Base-by-base conservation (phyloP, 2,329 filamentous ascomycete genomes). In the Cladosporium velox region DNA sequence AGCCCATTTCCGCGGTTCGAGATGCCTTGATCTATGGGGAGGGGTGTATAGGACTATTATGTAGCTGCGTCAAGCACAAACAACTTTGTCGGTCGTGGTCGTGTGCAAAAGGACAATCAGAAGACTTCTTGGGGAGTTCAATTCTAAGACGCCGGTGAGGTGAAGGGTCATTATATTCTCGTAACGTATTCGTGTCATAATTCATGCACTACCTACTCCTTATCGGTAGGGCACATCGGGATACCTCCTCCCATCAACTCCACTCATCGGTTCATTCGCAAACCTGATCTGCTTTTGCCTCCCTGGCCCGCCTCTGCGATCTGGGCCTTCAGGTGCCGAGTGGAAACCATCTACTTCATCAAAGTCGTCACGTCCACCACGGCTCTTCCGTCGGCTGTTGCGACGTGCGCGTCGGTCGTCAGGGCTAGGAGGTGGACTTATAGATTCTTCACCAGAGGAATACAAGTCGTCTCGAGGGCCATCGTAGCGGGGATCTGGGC, bases 231-330 rank as follows among this genome's bases (percentile, higher is more conserved):
- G 65, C 61, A 52, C 65, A 34, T 64, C 65, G 63, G 66, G 64
- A 66, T 72, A 72, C 57, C 67, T 67, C 65, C 70, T 68, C 65
- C 70, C 70, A 66, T 70, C 67, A 21, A 72, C 67, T 3, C 67
- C 70, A 28, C 51, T 66, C 38, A 58, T 52, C 24, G 65, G 38
- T 52, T 65, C 66, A 51, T 57, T 64, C 47, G 67, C 70, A 44
- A 73, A 74, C 32, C 71, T 35, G 28, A 71, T 70, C 69, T 69
- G 61, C 60, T 71, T 72, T 21, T 61, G 65, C 61, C 67, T 59
- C 1, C 67, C 68, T 14, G 66, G 62, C n/a, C 64, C 59, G 12
- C 52, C 58, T 21, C 44, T 38, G 28, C 51, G 32, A 38, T 49
- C 51, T 1, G 51, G 47, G 4, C 59, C 65, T 32, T 66, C 65